Evolutionary conservation across 148 eudicot species (phyloP).

Genomic region (Talinum fruticosum): DNA sequence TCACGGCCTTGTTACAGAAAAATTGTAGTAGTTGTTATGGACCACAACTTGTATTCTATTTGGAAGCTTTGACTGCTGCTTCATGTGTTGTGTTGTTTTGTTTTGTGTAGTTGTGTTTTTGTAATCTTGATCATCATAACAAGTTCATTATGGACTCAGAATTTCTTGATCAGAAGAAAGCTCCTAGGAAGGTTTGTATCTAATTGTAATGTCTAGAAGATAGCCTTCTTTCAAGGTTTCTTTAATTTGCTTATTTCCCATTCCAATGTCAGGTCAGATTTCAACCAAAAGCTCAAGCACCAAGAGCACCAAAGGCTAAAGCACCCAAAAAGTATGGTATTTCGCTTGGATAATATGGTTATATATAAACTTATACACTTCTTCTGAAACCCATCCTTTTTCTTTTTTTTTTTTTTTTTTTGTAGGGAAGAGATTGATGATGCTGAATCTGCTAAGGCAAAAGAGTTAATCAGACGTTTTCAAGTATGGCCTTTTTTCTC

Average conservation of each 20-base stretch:
- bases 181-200: constrained; percentile 41
- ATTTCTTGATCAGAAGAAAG: constrained; percentile 15
- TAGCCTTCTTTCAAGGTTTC: background rate
- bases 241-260: constrained; percentile 5
- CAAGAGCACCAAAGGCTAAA: constrained; percentile 38
- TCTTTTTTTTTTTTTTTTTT: constrained; percentile 2
- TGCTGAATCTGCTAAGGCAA: constrained; percentile 42
- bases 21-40: no score
- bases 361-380: background rate
- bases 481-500: constrained; percentile 35
- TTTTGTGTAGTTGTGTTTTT: no score
- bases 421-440: constrained; percentile 72
- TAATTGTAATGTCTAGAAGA: background rate
- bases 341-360: constrained; percentile 14
- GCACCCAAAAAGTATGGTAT: constrained; percentile 58
- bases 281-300: constrained; percentile 63
- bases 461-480: constrained; percentile 57
- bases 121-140: background rate
- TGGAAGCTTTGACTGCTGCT: no score
- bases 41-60: no score
- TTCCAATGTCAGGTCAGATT: constrained; percentile 52
- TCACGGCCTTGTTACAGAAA: no score
- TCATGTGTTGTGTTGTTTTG: no score
- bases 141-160: constrained; percentile 37
- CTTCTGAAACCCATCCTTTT: background rate